Base-by-base conservation (phyloP, 2,329 filamentous ascomycete species). In the Talaromyces sp. region DNA sequence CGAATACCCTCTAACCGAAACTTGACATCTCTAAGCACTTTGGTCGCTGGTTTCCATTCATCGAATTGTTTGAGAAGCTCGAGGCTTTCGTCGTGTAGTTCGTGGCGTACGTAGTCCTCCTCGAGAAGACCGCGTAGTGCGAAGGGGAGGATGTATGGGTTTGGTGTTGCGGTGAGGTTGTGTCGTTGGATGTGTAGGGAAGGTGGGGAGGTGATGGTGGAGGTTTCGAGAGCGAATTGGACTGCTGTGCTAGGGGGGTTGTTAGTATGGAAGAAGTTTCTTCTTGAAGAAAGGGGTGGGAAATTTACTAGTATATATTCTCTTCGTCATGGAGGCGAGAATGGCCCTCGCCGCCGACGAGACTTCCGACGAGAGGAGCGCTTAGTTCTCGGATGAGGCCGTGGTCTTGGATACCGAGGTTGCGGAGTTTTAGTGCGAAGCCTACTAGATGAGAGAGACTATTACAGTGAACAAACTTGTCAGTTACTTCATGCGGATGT, bases 11-110 rank as follows among this genome's bases (percentile, higher is more conserved):
- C 95, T 22, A 99, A 82, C 68, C 95, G 85, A 78, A 96, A 98
- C 78, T 96, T 96, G 56, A 99, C 93, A 78, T 99, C 95, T 79
- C 95, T 97, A 65, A 99, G 80, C 51, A 91, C 91, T 80, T 98
- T 99, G 7, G 89, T 96, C 0, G 83, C 85, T 0, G 95, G 95
- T 74, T 91, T 93, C 95, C 95, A 99, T 62, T 91, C 88, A 75
- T 98, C 93, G 77, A 98, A 99, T 76, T 96, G 88, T 67, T 83
- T 83, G n/a, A 99, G 81, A 60, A 99, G 78, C 73, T 92, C 86
- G 67, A 86, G 86, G 6, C 92, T 92, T 79, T 99, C 95, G 1
- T 84, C 79, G 36, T 87, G 87, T 19, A 96, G 80, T 74, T 96
- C 91, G 25, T 87, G 91, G 76, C 91, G 93, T 27, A 98, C 94